Evolutionary conservation across 1,284 basidiomycete genomes (phyloP).

Genomic region (Sphaerobolus stellatus): DNA sequence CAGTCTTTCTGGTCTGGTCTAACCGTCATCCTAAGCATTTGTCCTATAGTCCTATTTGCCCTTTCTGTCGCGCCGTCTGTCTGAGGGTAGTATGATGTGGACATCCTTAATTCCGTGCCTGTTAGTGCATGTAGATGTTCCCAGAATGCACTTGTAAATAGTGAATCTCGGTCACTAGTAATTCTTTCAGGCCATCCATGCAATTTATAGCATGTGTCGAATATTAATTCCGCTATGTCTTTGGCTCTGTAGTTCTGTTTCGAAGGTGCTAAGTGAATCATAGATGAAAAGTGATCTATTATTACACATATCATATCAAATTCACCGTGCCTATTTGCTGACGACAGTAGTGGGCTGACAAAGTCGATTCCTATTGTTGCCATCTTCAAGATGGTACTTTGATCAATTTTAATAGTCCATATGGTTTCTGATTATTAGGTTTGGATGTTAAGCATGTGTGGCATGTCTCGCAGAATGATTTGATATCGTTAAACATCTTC

Average conservation of each 20-base stretch:
- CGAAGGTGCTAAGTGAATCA: slow-evolving; percentile 36
- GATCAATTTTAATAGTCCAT: slow-evolving; percentile 34
- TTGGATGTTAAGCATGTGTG: slow-evolving; percentile 29
- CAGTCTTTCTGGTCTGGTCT: slow-evolving; percentile 36
- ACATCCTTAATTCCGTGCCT: slow-evolving; percentile 39
- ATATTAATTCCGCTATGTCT: slow-evolving; percentile 42
- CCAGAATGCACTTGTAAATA: slow-evolving; percentile 48
- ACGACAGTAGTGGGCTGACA: slow-evolving; percentile 39
- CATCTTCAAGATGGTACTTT: slow-evolving; percentile 33
- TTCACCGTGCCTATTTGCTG: slow-evolving; percentile 28
- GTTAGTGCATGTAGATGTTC: slow-evolving; percentile 33
- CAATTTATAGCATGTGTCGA: slow-evolving; percentile 37
- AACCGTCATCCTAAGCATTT: slow-evolving; percentile 38
- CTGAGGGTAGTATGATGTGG: slow-evolving; percentile 44
- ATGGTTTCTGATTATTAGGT: slow-evolving; percentile 30
- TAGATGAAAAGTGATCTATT: slow-evolving; percentile 35
- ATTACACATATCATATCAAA: slow-evolving; percentile 40
- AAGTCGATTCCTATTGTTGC: slow-evolving; percentile 45
- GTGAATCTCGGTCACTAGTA: slow-evolving; percentile 39
- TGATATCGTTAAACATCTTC: slow-evolving; percentile 25
- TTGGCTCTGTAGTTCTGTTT: slow-evolving; percentile 30
- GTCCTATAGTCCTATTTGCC: slow-evolving; percentile 38
- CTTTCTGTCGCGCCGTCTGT: slow-evolving; percentile 42
- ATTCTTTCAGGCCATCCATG: slow-evolving; percentile 41
- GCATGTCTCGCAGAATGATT: slow-evolving; percentile 30